Evolutionary conservation across 257 asterid species (phyloP), one percentile per base, ranked within the genome.

Genomic region (Misopates orontium): DNA sequence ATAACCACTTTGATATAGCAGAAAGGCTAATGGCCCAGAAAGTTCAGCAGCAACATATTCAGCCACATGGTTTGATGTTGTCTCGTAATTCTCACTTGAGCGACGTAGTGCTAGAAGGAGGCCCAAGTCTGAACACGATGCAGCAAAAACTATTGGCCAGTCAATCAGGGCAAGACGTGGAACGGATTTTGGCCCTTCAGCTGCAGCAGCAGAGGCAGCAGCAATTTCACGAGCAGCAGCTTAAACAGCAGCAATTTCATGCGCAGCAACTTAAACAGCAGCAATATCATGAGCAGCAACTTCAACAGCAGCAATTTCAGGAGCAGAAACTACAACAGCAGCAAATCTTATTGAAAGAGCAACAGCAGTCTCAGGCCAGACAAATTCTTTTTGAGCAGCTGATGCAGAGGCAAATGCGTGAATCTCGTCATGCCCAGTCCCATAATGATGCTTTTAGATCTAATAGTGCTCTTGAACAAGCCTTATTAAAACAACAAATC

Each of bases 311-410:
- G 75, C 88, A 83, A 67, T 90, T 80, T 9, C 83, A 80, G 70
- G 85, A 84, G 74, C 84, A 79, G 50, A 79, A 56, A 15, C 10
- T 25, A 4, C 22, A 57, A 28, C 47, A 87, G 67, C 96, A 93
- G 64, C 96, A 93, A 74, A 71, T 87, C 79, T 48, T 89, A 49
- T 54, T 87, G 79, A 84, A 89, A 79, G 96, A 89, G 75, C 96
- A 91, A 55, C 95, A 91, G 44, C 84, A 85, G 77, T 83, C 97
- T 66, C 95, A 85, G 56, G 89, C 95, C 60, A 78, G 86, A 55
- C 95, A 90, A 75, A 69, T 80, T 70, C 85, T 85, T 62, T 83
- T 85, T 58, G 99, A 93, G 78, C 97, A 86, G 76, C 72, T 93
- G 65, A 66, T 90, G 72, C 97, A 88, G 83, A 83, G 69, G 70